Evolutionary conservation across 345 rosid genomes (phyloP).

Genomic region (Raphanus sativus): DNA sequence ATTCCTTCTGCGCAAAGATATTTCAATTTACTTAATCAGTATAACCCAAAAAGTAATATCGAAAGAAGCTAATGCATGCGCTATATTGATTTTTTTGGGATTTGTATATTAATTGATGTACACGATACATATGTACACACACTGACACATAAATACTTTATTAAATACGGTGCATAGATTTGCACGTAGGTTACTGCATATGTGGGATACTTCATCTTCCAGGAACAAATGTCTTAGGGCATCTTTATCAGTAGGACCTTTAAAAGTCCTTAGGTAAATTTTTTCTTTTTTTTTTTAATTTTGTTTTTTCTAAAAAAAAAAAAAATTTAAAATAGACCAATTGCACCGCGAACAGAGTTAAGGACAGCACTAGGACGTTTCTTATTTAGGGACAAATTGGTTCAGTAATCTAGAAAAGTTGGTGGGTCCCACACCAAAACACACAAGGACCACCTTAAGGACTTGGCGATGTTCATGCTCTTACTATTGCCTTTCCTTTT

Average conservation of each 20-base stretch:
- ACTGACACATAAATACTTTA: background rate
- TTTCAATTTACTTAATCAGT: constrained; percentile 3
- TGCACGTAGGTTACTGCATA: constrained; percentile 40
- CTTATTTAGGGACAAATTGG: no score
- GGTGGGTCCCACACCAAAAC: no score
- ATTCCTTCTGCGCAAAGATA: constrained; percentile 40
- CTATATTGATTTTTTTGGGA: background rate
- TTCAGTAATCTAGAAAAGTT: no score
- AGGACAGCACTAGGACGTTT: no score
- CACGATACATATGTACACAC: background rate
- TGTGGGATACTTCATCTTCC: constrained; percentile 38
- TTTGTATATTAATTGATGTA: background rate
- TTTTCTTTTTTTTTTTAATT: no score
- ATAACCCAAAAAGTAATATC: constrained; percentile 18
- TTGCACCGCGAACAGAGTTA: no score
- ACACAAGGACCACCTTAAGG: no score
- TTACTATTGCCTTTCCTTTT: constrained; percentile 12
- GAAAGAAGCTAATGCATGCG: constrained; percentile 34
- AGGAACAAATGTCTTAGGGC: constrained; percentile 37
- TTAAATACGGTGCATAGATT: constrained; percentile 24
- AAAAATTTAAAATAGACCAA: no score
- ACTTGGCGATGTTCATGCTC: no score
- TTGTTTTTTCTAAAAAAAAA: no score
- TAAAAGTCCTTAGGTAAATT: no score
- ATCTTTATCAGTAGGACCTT: no score